Evolutionary conservation across 2,329 filamentous ascomycete species (phyloP).

Genomic region (Aspergillus sp.): DNA sequence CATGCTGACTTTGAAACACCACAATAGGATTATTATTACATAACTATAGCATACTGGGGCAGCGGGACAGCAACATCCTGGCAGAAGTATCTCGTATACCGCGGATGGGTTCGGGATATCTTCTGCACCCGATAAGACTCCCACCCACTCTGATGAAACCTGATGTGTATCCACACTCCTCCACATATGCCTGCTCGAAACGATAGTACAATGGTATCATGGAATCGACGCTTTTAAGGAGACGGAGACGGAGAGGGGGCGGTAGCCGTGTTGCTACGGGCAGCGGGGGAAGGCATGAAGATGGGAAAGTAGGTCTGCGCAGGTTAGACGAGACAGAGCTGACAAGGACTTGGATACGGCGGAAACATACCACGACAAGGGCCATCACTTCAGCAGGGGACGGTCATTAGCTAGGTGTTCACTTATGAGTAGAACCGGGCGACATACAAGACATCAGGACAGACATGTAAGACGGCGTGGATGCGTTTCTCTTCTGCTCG

Average conservation of each 20-base stretch:
- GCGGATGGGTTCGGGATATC: background rate
- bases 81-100: background rate
- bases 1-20: background rate
- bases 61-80: background rate
- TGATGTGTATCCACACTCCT: background rate
- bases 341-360: background rate
- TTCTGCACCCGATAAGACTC: background rate
- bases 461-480: conserved; percentile 71
- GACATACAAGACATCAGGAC: conserved; percentile 75
- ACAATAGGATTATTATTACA: background rate
- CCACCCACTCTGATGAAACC: background rate
- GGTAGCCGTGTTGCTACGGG: conserved; percentile 38
- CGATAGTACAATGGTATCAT: conserved; percentile 6
- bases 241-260: conserved; percentile 46
- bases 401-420: conserved; percentile 14
- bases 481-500: conserved; percentile 57
- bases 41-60: background rate
- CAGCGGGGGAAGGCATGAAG: conserved; percentile 58
- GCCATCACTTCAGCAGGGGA: conserved; percentile 55
- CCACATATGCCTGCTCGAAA: background rate
- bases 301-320: conserved; percentile 63
- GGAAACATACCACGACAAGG: conserved; percentile 49
- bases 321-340: conserved; percentile 11
- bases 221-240: conserved; percentile 8
- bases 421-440: background rate